Conservation (phyloP, 2,329 filamentous ascomycete species). For the Calonectria crousiana region DNA sequence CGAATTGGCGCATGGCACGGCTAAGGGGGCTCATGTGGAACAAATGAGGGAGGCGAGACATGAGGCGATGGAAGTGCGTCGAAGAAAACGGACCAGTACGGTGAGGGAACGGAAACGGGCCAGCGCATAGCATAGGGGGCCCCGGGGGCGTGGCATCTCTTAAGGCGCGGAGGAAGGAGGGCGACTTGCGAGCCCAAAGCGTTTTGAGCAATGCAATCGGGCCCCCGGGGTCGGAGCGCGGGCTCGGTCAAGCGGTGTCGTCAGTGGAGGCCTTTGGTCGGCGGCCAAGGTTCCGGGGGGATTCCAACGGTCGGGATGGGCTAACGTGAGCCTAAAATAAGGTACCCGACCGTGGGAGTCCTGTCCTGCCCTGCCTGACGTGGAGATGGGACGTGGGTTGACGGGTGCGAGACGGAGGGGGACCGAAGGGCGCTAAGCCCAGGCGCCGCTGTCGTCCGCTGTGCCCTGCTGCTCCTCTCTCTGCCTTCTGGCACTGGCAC, state of each 20-base stretch:
- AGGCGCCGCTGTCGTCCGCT: neutral
- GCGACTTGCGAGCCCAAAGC: neutral
- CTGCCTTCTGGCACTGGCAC: neutral
- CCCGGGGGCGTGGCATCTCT: neutral
- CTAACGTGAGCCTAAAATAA: slow-evolving; percentile 19
- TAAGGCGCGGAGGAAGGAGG: neutral
- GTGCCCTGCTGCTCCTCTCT: neutral
- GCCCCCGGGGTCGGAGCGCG: slow-evolving; percentile 1
- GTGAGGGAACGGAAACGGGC: slow-evolving; percentile 9
- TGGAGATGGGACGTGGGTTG: neutral
- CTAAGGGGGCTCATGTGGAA: slow-evolving; percentile 26
- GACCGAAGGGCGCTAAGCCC: neutral
- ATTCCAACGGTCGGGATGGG: neutral
- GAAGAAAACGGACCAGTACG: slow-evolving; percentile 11
- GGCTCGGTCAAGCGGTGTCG: slow-evolving; percentile 3
- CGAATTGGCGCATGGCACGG: slow-evolving; percentile 24
- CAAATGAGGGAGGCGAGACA: slow-evolving; percentile 7
- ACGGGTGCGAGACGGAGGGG: neutral
- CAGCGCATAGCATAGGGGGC: slow-evolving; percentile 20
- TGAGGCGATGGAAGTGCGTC: slow-evolving; percentile 1
- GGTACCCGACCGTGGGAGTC: slow-evolving; percentile 17
- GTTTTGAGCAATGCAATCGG: neutral
- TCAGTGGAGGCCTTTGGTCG: neutral
- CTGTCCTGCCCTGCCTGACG: slow-evolving; percentile 1
- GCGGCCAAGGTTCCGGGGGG: neutral